Conservation (phyloP, 176 grass and related monocot genomes). For the Rhipidocladum racemiflorum region DNA sequence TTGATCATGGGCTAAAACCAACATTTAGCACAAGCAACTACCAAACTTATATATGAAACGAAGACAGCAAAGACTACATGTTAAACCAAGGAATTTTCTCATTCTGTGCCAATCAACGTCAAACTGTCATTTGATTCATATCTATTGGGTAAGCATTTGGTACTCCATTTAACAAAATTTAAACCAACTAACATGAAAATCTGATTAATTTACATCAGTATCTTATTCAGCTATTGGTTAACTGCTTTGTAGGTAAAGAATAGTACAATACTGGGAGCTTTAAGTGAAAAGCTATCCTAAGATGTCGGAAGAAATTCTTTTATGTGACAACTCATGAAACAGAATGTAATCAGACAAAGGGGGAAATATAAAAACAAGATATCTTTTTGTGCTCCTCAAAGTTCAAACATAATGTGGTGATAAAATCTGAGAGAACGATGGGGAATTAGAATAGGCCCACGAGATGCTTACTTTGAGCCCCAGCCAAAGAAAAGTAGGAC, state of each 20-base stretch:
- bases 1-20: no score
- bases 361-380: constrained; percentile 33
- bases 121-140: constrained; percentile 9
- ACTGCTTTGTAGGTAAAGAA: constrained; percentile 25
- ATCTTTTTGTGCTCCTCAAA: constrained; percentile 55
- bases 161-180: not conserved
- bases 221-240: constrained; percentile 7
- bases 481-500: constrained; percentile 49
- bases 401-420: constrained; percentile 50
- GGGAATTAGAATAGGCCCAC: constrained; percentile 53
- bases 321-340: constrained; percentile 21
- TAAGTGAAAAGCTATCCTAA: constrained; percentile 10
- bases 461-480: constrained; percentile 53
- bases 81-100: not conserved
- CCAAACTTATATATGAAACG: constrained; percentile 4
- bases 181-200: not conserved
- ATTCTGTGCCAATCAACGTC: not conserved
- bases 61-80: not conserved
- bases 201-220: constrained; percentile 11
- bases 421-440: constrained; percentile 56
- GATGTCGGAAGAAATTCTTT: constrained; percentile 24
- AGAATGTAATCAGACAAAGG: constrained; percentile 32
- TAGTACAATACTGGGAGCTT: constrained; percentile 15
- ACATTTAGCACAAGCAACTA: not conserved
- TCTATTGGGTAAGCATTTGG: not conserved